Evolutionary conservation across 805 yeast species (phyloP), one percentile per base, ranked within the genome.

Genomic region (Candida oleophila): DNA sequence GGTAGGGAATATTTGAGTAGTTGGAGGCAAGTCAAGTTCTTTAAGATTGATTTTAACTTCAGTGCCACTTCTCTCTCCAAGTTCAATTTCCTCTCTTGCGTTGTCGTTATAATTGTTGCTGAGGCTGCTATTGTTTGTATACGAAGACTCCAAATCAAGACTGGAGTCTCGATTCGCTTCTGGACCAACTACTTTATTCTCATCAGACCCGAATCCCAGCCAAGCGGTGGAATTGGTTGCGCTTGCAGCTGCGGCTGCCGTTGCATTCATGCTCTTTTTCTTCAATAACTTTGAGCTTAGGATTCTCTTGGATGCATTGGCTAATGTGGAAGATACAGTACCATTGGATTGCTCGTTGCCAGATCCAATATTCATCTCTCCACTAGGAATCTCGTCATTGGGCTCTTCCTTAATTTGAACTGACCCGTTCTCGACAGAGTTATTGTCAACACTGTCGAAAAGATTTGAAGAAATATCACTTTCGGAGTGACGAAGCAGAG

Each of bases 31-130:
- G 49, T 70, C 75, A 18, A 73, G 55, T 4, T 71, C 60, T 33
- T 65, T 56, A 37, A 71, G 55, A 49, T 71, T 75, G 9, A 72
- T 66, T 46, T 71, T 74, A 14, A 71, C 72, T 52, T 68, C 71
- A 5, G 61, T 60, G 14, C 69, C 71, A 4, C 39, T 22, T 4
- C 8, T 20, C 14, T 33, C 36, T 33, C 36, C 36, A 33, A 33
- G 36, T 15, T 33, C 36, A 14, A 33, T 15, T 33, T 33, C 36
- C n/a, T 33, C 36, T 12, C 18, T 12, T 7, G 39, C 8, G 14
- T 16, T 34, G n/a, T 7, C 5, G 8, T 16, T 16, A 16, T 34
- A 34, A 14, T 16, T 16, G 37, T 16, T 34, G 8, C 14, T 19
- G 12, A 18, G 8, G 22, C 14, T 36, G 22, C 39, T 36, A 20